Evolutionary conservation across 2,329 filamentous ascomycete genomes (phyloP), one percentile per base, ranked within the genome.

Genomic region (Cordyceps javanica): DNA sequence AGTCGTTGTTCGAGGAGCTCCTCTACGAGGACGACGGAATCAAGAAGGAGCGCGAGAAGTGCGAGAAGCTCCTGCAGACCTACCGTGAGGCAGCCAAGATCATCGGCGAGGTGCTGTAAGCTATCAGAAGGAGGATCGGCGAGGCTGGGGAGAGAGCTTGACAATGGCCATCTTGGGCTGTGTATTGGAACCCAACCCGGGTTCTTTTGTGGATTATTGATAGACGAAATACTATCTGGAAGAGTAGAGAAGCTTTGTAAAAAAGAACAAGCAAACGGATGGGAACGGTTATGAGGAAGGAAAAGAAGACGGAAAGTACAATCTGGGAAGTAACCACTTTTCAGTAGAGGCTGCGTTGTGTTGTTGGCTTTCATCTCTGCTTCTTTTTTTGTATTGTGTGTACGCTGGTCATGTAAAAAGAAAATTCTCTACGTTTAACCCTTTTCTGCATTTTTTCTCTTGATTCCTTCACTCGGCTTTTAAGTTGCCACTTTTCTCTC

Each of bases 31-130:
- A 99, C 69, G 94, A 99, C 69, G 90, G 86, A 23, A 93, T 99
- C 70, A 97, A 97, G 82, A 92, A 91, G 69, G 93, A 97, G 76
- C 86, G 93, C 61, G 93, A 97, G 77, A 99, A 99, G 82, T 99
- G 94, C 75, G 94, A 99, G 80, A 94, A 91, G 72, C 80, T 99
- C 63, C 82, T 97, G 62, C 86, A 89, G 70, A 99, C 94, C 21
- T 99, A 99, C 77, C 91, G 91, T 68, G 94, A 99, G 77, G 94
- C 94, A 21, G 91, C 93, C 62, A 97, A 95, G 81, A 99, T 99
- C 71, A 93, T 99, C 62, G 91, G 94, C 60, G 94, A 99, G 75
- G 94, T 99, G 60, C 77, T 96, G 76, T 92, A 87, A 45, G 26
- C 28, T 23, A 48, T 6, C n/a, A n/a, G 19, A 19, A 23, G 30